Conservation (phyloP, 192 early-diverging fungal genomes). For the Backusella tuberculispora region DNA sequence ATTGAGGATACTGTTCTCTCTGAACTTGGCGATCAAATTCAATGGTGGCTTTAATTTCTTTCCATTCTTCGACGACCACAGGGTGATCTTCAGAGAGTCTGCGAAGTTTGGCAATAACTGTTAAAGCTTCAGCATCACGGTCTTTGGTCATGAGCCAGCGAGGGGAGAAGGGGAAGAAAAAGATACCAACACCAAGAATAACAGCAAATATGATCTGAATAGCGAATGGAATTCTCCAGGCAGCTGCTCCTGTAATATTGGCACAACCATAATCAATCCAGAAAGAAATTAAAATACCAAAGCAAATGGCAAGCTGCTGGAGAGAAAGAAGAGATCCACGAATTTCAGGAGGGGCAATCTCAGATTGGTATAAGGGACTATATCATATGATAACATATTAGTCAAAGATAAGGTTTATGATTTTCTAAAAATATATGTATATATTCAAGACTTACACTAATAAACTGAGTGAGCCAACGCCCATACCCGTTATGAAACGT, state of each 20-base stretch:
- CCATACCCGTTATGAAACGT: constrained; percentile 56
- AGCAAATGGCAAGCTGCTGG: constrained; percentile 60
- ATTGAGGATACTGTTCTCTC: constrained; percentile 30
- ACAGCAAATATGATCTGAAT: constrained; percentile 72
- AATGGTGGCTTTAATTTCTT: constrained; percentile 42
- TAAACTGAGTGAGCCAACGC: constrained; percentile 54
- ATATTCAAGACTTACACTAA: constrained; percentile 32
- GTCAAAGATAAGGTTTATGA: too few species aligned
- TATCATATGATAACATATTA: not conserved
- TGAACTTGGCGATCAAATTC: constrained; percentile 38
- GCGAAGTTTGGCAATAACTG: constrained; percentile 57
- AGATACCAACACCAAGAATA: constrained; percentile 63
- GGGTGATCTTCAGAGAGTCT: constrained; percentile 25
- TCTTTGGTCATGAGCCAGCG: constrained; percentile 71
- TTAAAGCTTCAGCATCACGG: constrained; percentile 56
- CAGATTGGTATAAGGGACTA: constrained; percentile 56
- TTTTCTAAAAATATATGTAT: constrained; percentile 35
- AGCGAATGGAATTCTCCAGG: constrained; percentile 74
- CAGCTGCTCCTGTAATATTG: constrained; percentile 35
- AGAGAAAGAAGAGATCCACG: constrained; percentile 61
- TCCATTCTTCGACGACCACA: constrained; percentile 34
- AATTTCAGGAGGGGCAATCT: constrained; percentile 60
- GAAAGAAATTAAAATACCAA: constrained; percentile 61
- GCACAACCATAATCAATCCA: constrained; percentile 53
- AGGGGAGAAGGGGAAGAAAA: constrained; percentile 79